Percentiles rank a stretch among this genome's conserved stretches.
Evolutionary conservation across 768 basidiomycete genomes (phyloP).

Genomic region (Suillus placidus): DNA sequence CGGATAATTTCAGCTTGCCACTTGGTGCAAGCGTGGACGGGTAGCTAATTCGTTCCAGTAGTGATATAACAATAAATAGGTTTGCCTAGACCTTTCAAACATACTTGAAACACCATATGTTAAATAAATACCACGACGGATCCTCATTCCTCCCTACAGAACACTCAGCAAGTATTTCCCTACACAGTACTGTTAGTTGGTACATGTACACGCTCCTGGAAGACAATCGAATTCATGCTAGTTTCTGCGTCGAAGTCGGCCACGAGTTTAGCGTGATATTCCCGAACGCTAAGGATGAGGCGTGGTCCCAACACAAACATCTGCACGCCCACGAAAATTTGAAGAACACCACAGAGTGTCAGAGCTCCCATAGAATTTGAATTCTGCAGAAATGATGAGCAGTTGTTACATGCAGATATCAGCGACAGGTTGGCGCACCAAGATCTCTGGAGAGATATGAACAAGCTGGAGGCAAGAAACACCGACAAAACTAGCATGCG

Average conservation of each 20-base stretch:
- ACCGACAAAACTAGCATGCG: too few species aligned
- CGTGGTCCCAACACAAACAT: neutral
- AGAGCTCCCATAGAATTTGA: too few species aligned
- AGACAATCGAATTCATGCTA: neutral
- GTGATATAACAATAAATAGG: neutral
- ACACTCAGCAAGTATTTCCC: neutral
- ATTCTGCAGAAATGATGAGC: too few species aligned
- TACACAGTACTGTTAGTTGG: neutral
- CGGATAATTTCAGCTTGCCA: too few species aligned
- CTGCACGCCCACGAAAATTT: neutral
- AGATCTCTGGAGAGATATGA: too few species aligned
- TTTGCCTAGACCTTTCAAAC: neutral
- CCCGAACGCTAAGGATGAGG: neutral
- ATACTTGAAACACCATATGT: neutral
- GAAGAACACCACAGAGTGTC: neutral
- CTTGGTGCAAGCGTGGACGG: neutral
- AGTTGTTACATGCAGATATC: too few species aligned
- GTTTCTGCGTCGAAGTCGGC: neutral
- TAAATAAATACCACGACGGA: neutral
- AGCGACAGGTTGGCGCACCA: too few species aligned
- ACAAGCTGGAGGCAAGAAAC: too few species aligned
- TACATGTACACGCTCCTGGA: neutral
- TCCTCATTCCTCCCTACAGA: neutral
- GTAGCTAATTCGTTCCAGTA: neutral
- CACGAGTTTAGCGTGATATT: neutral